Evolutionary conservation across 441 rosid species (phyloP).

Genomic region (Manihot esculenta): DNA sequence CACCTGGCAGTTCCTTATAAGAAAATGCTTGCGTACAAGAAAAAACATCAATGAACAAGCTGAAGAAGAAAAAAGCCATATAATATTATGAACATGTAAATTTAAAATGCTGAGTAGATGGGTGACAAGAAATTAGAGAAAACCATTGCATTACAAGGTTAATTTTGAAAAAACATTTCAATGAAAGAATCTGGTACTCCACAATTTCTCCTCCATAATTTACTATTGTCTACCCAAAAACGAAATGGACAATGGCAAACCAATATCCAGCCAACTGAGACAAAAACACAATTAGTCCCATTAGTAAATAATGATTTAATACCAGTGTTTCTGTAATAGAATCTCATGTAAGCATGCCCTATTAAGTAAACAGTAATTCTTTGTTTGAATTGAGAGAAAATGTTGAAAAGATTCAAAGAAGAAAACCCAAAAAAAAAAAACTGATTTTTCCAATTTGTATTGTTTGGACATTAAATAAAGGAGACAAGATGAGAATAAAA

Average conservation of each 20-base stretch:
- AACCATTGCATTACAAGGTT: background rate
- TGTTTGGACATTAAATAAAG: too few species aligned
- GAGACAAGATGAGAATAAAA: too few species aligned
- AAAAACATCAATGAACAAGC: background rate
- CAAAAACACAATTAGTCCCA: conserved; percentile 3
- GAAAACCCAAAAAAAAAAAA: too few species aligned
- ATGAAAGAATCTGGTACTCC: conserved; percentile 21
- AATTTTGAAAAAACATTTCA: conserved; percentile 9
- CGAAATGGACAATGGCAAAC: conserved; percentile 43
- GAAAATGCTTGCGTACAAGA: too few species aligned
- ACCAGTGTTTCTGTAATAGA: background rate
- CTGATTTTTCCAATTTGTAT: too few species aligned
- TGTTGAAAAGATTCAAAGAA: too few species aligned
- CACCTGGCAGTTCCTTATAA: background rate
- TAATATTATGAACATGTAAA: background rate
- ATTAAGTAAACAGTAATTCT: background rate
- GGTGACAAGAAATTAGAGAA: too few species aligned
- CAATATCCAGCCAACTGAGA: conserved; percentile 74
- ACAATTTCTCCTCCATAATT: background rate
- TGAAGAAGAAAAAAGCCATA: background rate
- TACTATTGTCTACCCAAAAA: conserved; percentile 28
- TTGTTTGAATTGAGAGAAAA: too few species aligned
- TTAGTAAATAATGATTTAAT: conserved; percentile 9
- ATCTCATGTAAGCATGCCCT: background rate
- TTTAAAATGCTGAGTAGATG: background rate